Evolutionary conservation across 2,329 filamentous ascomycete genomes (phyloP).

Genomic region (Stachybotrys elegans): DNA sequence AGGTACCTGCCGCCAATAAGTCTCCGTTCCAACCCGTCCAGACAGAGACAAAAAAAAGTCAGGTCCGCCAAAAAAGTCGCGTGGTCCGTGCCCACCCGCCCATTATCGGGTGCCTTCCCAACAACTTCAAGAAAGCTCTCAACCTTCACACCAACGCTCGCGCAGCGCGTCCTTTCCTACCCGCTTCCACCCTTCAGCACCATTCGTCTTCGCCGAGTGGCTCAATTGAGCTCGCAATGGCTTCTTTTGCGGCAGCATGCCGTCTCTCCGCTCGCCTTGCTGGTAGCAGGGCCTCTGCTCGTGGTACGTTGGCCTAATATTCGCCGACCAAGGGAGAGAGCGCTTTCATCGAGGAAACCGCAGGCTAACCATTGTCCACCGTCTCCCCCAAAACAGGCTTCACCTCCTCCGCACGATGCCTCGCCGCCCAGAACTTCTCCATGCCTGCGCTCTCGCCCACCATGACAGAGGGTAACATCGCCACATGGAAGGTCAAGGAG

Average conservation of each 20-base stretch:
- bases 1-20: too few species aligned
- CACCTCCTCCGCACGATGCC: constrained; percentile 54
- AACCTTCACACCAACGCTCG: constrained; percentile 13
- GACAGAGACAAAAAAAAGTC: constrained; percentile 29
- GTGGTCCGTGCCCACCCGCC: constrained; percentile 20
- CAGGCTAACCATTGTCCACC: constrained; percentile 3
- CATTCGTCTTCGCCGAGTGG: constrained; percentile 12
- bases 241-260: constrained; percentile 60
- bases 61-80: constrained; percentile 4
- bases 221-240: constrained; percentile 44
- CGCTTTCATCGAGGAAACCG: background rate
- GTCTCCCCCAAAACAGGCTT: constrained; percentile 45
- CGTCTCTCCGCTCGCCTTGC: constrained; percentile 59
- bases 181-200: constrained; percentile 13
- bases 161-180: constrained; percentile 15
- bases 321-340: background rate
- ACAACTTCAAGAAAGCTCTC: constrained; percentile 26
- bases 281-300: constrained; percentile 39
- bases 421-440: constrained; percentile 79
- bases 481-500: constrained; percentile 81
- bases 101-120: constrained; percentile 22
- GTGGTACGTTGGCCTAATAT: constrained; percentile 48
- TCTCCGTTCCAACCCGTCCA: constrained; percentile 10
- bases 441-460: constrained; percentile 91
- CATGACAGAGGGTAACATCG: constrained; percentile 91